Evolutionary conservation across 1,139 yeast genomes (phyloP).

Genomic region (Yamadazyma songkhlaensis): DNA sequence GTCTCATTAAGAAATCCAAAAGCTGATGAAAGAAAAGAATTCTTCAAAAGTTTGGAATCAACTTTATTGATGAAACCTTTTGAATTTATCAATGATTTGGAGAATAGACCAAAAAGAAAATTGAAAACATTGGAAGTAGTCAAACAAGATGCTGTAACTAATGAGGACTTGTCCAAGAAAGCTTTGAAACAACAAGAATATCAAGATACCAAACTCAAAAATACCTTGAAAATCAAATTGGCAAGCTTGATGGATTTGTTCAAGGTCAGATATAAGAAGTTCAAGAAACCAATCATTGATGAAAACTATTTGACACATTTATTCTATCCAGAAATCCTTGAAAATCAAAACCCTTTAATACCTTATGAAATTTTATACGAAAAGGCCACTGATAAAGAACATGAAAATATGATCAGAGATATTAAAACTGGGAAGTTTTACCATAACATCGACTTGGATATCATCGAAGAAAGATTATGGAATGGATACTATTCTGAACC

Average conservation of each 20-base stretch:
- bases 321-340: slow-evolving; percentile 56
- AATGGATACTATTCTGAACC: slow-evolving; percentile 95
- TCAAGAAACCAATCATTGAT: slow-evolving; percentile 86
- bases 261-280: slow-evolving; percentile 81
- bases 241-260: slow-evolving; percentile 89
- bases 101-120: slow-evolving; percentile 49
- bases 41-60: slow-evolving; percentile 53
- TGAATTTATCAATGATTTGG: slow-evolving; percentile 52
- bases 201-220: slow-evolving; percentile 78
- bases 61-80: slow-evolving; percentile 68
- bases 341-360: slow-evolving; percentile 33
- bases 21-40: slow-evolving; percentile 40
- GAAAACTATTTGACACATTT: slow-evolving; percentile 70
- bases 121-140: slow-evolving; percentile 35
- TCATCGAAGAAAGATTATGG: slow-evolving; percentile 94
- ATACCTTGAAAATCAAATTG: slow-evolving; percentile 77
- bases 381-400: slow-evolving; percentile 50
- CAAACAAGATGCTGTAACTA: slow-evolving; percentile 12
- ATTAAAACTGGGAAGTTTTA: slow-evolving; percentile 67
- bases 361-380: slow-evolving; percentile 50
- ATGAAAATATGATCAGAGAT: slow-evolving; percentile 73
- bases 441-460: slow-evolving; percentile 89
- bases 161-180: slow-evolving; percentile 23
- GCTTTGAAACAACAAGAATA: slow-evolving; percentile 54
- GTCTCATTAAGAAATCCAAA: slow-evolving; percentile 46